Conservation (phyloP, 345 rosid species). For the Viola odorata region DNA sequence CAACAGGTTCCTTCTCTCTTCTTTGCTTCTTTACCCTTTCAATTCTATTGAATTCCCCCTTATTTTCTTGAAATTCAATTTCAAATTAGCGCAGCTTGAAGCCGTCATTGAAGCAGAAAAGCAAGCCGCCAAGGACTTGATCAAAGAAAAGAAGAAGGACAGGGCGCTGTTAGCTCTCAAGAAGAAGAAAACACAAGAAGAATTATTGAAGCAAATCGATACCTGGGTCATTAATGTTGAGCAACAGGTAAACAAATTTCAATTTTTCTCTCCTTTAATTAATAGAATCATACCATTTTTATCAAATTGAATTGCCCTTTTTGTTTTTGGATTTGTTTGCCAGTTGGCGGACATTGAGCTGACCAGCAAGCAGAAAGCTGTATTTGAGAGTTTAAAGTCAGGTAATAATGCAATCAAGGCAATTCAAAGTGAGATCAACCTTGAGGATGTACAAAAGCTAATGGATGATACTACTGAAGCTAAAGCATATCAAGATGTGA, state of each 20-base stretch:
- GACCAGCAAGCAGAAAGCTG: slow-evolving; percentile 91
- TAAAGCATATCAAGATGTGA: slow-evolving; percentile 92
- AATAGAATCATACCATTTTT: background rate
- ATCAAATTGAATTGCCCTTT: background rate
- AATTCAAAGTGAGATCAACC: slow-evolving; percentile 76
- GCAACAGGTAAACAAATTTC: slow-evolving; percentile 56
- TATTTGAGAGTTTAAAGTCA: slow-evolving; percentile 82
- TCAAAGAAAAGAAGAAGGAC: slow-evolving; percentile 78
- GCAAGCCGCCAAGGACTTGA: slow-evolving; percentile 79
- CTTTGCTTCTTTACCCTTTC: background rate
- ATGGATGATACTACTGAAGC: slow-evolving; percentile 97
- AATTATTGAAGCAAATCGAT: slow-evolving; percentile 84
- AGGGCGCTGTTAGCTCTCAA: slow-evolving; percentile 87
- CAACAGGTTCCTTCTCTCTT: slow-evolving; percentile 47
- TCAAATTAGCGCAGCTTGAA: slow-evolving; percentile 46
- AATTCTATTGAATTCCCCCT: background rate
- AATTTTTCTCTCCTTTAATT: background rate
- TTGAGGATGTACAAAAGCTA: slow-evolving; percentile 88
- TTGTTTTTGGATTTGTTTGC: slow-evolving; percentile 7
- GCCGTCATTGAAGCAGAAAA: slow-evolving; percentile 83
- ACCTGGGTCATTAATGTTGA: slow-evolving; percentile 91
- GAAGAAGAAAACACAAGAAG: slow-evolving; percentile 94
- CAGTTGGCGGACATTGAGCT: slow-evolving; percentile 95
- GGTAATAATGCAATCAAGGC: slow-evolving; percentile 82
- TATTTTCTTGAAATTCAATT: background rate